A percentile compares a stretch with the other conserved stretches of the same genome.
phyloP scores from a whole-genome alignment of 1,284 basidiomycete species.

The Sporisorium scitamineum region DNA sequence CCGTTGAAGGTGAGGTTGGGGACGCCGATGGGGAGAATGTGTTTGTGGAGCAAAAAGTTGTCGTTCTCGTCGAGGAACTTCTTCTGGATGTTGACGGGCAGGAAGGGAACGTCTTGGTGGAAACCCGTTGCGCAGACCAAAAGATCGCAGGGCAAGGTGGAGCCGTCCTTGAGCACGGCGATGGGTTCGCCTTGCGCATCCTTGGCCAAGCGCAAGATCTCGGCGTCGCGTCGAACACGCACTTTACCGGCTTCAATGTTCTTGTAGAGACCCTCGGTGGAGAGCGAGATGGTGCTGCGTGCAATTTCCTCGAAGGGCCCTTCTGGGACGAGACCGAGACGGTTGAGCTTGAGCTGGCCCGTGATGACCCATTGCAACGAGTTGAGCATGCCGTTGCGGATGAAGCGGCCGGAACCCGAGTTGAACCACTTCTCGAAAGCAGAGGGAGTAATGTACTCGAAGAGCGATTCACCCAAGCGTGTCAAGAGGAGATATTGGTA shows the following conservation, averaged over 20 bases:
- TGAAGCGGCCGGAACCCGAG: constrained; percentile 27
- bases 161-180: constrained; percentile 42
- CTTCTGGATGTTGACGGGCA: constrained; percentile 36
- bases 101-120: constrained; percentile 56
- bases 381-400: constrained; percentile 55
- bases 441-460: constrained; percentile 56
- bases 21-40: constrained; percentile 52
- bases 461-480: constrained; percentile 54
- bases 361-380: constrained; percentile 48
- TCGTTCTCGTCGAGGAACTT: constrained; percentile 54
- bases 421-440: constrained; percentile 48
- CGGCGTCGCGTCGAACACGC: constrained; percentile 30
- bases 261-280: constrained; percentile 57
- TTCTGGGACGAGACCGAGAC: constrained; percentile 45
- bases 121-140: constrained; percentile 59
- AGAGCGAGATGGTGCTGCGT: constrained; percentile 53
- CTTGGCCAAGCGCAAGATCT: constrained; percentile 23
- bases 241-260: constrained; percentile 44
- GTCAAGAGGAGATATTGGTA: constrained; percentile 61
- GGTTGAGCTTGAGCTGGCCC: constrained; percentile 47
- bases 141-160: constrained; percentile 40
- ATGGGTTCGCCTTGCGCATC: constrained; percentile 9
- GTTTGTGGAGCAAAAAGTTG: constrained; percentile 57
- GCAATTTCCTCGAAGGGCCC: constrained; percentile 60
- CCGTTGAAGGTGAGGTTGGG: constrained; percentile 61